phyloP scores from a whole-genome alignment of 140 eudicot species.

The Ambrosia hybrid region DNA sequence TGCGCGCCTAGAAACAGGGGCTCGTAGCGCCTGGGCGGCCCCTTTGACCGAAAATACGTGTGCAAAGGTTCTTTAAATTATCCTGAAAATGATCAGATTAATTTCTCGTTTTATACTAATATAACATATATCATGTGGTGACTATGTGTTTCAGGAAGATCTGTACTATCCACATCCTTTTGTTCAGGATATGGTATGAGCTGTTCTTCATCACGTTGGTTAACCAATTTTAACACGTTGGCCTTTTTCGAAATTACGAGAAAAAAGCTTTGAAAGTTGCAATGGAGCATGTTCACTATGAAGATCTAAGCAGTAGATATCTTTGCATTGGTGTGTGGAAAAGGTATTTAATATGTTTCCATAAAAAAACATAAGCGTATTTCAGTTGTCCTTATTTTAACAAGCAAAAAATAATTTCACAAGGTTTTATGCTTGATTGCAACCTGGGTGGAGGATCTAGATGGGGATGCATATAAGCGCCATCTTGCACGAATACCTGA shows the following conservation, averaged over 20 bases:
- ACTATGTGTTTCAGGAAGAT: conserved; percentile 55
- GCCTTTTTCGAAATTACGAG: conserved; percentile 44
- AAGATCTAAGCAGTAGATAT: conserved; percentile 52
- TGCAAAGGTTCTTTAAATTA: conserved; percentile 46
- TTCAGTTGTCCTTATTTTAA: neutral
- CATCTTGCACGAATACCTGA: conserved; percentile 73
- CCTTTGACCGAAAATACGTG: conserved; percentile 29
- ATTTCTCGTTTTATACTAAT: neutral
- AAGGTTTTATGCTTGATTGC: conserved; percentile 50
- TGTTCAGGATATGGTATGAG: conserved; percentile 57
- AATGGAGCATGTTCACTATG: conserved; percentile 67
- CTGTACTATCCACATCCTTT: conserved; percentile 63
- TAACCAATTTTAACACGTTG: conserved; percentile 52
- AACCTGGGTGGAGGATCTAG: conserved; percentile 64
- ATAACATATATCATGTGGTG: neutral
- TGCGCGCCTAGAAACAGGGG: neutral
- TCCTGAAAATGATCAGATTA: neutral
- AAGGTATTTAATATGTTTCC: conserved; percentile 37
- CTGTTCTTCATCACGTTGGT: conserved; percentile 33
- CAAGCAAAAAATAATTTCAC: neutral
- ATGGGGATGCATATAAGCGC: conserved; percentile 50
- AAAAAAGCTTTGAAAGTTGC: conserved; percentile 43
- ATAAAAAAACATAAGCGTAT: neutral
- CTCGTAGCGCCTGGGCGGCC: too few species aligned
- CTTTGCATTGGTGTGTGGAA: conserved; percentile 55